Evolutionary conservation across 306 rosid genomes (phyloP).

Genomic region (Vigna radiata): DNA sequence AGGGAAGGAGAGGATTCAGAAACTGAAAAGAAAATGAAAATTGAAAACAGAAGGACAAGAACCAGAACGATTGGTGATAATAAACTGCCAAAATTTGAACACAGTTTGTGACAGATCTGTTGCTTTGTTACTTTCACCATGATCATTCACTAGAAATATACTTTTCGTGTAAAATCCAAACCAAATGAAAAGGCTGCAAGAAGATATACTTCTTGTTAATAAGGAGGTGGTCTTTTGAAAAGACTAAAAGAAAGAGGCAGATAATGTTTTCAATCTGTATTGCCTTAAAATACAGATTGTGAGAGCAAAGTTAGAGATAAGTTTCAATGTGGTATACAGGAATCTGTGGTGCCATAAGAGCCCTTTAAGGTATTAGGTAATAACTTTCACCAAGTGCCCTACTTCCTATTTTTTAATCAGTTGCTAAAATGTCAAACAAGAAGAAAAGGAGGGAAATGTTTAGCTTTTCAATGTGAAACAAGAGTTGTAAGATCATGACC

Average conservation of each 20-base stretch:
- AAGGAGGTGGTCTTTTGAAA: conserved; percentile 12
- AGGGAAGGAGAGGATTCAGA: conserved; percentile 51
- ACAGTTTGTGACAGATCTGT: conserved; percentile 31
- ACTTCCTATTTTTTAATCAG: conserved; percentile 25
- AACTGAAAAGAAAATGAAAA: conserved; percentile 44
- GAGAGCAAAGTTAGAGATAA: neutral
- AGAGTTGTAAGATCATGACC: conserved; percentile 8
- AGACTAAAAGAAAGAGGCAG: conserved; percentile 8
- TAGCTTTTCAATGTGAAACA: neutral
- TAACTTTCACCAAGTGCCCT: neutral
- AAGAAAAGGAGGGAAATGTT: conserved; percentile 31
- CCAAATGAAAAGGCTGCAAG: neutral
- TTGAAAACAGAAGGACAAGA: conserved; percentile 45
- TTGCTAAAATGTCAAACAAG: conserved; percentile 33
- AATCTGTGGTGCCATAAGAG: conserved; percentile 24
- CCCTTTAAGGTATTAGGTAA: conserved; percentile 24
- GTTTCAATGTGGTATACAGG: neutral
- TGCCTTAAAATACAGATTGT: conserved; percentile 12
- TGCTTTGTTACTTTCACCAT: conserved; percentile 57
- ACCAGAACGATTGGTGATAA: conserved; percentile 40
- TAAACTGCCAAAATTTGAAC: conserved; percentile 35
- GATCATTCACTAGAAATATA: conserved; percentile 11
- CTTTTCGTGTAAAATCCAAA: conserved; percentile 20
- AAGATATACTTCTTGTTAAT: neutral
- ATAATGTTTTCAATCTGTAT: neutral